Evolutionary conservation across 306 rosid genomes (phyloP).

Genomic region (Prosopis cineraria): DNA sequence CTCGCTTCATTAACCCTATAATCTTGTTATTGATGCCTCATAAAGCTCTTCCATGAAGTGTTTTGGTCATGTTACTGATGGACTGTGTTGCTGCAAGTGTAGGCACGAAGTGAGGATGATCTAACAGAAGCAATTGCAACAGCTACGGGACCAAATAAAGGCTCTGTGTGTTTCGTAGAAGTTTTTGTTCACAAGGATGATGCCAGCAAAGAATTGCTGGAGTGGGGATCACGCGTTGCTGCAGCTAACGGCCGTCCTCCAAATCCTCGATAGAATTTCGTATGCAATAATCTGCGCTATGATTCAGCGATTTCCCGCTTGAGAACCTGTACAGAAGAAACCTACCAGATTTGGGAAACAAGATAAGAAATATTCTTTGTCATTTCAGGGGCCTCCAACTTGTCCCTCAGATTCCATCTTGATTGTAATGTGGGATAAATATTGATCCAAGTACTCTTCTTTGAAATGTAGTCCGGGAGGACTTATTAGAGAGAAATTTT

Average conservation of each 20-base stretch:
- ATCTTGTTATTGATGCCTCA: too few relatives aligned
- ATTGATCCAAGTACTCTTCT: not conserved
- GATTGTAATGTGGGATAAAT: not conserved
- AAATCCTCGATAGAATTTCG: slow-evolving; percentile 63
- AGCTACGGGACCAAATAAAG: slow-evolving; percentile 58
- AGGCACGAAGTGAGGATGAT: slow-evolving; percentile 81
- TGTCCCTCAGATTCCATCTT: not conserved
- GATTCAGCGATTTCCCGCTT: not conserved
- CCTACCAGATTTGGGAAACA: not conserved
- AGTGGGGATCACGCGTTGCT: slow-evolving; percentile 95
- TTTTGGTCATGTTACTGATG: not conserved
- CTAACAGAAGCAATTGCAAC: slow-evolving; percentile 62
- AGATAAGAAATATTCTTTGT: not conserved
- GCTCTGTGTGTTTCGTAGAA: slow-evolving; percentile 74
- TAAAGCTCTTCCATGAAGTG: not conserved
- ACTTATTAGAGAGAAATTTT: not conserved
- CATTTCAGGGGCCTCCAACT: not conserved
- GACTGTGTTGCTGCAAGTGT: slow-evolving; percentile 11
- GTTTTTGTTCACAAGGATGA: slow-evolving; percentile 81
- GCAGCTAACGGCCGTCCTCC: slow-evolving; percentile 88
- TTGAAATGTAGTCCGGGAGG: not conserved
- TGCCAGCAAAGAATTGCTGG: slow-evolving; percentile 89
- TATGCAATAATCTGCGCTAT: not conserved
- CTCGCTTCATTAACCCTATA: not conserved
- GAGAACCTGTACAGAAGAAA: not conserved